phyloP scores from a whole-genome alignment of 305 asterid species.

The Fraxinus latifolia region DNA sequence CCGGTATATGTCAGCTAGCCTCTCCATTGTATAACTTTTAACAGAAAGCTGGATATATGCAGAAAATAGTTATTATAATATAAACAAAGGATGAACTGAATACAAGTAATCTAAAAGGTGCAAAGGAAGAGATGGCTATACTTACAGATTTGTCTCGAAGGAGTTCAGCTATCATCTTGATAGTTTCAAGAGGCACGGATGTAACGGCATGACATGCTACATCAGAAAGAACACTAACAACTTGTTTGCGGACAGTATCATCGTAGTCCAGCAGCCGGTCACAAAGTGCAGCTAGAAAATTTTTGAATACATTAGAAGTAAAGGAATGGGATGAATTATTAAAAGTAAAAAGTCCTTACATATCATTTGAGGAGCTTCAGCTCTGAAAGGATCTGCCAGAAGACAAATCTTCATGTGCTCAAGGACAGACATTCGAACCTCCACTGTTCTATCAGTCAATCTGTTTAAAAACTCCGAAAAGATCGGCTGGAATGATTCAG shows the following conservation, averaged over 20 bases:
- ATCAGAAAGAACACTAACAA: slow-evolving; percentile 79
- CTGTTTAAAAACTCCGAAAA: slow-evolving; percentile 82
- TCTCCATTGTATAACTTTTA: slow-evolving; percentile 85
- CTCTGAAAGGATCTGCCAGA: slow-evolving; percentile 63
- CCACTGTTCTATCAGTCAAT: slow-evolving; percentile 75
- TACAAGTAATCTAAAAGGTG: slow-evolving; percentile 8
- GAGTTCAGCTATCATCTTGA: slow-evolving; percentile 86
- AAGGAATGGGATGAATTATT: slow-evolving; percentile 14
- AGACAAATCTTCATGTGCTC: slow-evolving; percentile 70
- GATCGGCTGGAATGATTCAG: slow-evolving; percentile 76
- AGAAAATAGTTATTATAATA: slow-evolving; percentile 31
- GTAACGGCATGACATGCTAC: slow-evolving; percentile 62
- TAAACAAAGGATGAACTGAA: slow-evolving; percentile 13
- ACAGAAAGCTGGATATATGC: slow-evolving; percentile 65
- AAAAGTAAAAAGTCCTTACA: slow-evolving; percentile 46
- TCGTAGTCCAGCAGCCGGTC: slow-evolving; percentile 85
- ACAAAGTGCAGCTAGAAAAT: slow-evolving; percentile 72
- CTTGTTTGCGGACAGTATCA: slow-evolving; percentile 88
- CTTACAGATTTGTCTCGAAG: slow-evolving; percentile 95
- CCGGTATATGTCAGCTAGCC: slow-evolving; percentile 79
- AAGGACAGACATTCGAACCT: slow-evolving; percentile 84
- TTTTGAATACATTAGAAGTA: slow-evolving; percentile 33
- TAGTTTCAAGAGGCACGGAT: slow-evolving; percentile 61
- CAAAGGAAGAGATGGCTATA: slow-evolving; percentile 20
- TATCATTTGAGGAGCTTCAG: slow-evolving; percentile 74